Evolutionary conservation across 2,329 filamentous ascomycete genomes (phyloP).

Genomic region (Exophiala mesophila): DNA sequence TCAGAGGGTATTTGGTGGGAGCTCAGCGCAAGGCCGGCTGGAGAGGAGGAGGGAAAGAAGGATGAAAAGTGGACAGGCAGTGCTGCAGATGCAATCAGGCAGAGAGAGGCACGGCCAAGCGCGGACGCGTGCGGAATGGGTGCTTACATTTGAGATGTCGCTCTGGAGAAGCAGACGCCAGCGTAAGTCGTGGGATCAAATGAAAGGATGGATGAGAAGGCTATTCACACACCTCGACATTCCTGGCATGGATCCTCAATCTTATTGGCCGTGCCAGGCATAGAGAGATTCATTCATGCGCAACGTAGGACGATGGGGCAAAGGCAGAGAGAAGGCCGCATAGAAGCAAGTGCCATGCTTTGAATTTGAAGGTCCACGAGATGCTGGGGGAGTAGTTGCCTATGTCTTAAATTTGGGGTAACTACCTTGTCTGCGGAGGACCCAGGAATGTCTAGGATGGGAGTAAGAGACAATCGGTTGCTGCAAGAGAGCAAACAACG

Average conservation of each 20-base stretch:
- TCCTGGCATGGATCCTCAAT: conserved; percentile 27
- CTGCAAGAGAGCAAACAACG: not conserved
- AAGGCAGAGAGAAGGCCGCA: not conserved
- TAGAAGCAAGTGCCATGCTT: not conserved
- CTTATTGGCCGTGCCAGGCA: conserved; percentile 23
- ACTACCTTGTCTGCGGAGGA: no score
- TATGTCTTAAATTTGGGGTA: not conserved
- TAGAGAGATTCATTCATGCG: conserved; percentile 12
- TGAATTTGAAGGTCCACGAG: not conserved
- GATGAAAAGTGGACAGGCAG: not conserved
- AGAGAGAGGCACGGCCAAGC: no score
- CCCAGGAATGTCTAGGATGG: no score
- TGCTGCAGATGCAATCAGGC: no score
- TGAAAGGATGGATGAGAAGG: not conserved
- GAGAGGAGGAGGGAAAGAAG: not conserved
- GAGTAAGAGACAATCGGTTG: no score
- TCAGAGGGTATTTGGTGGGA: no score
- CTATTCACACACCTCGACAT: conserved; percentile 24
- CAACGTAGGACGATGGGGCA: not conserved
- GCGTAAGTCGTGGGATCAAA: conserved; percentile 6
- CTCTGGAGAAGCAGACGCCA: conserved; percentile 16
- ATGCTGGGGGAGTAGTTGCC: not conserved
- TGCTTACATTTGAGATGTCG: conserved; percentile 28
- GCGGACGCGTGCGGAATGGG: no score
- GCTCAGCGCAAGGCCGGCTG: not conserved